Base-by-base conservation (phyloP, 805 yeast genomes). In the Candida argentea region DNA sequence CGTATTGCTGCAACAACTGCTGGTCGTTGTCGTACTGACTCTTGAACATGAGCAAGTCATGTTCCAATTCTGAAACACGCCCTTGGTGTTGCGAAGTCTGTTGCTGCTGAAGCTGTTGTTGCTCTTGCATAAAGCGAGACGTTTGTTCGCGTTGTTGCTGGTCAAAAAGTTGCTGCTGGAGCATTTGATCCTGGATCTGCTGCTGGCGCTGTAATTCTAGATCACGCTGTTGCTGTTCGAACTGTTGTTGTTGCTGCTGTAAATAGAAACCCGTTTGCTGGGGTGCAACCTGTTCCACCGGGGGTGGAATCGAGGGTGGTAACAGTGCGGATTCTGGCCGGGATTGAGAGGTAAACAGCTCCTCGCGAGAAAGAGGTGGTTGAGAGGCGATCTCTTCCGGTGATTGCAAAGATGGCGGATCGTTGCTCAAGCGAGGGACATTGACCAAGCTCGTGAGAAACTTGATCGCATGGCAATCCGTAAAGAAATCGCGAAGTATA, bases 1-100 rank as follows among this genome's bases (percentile, higher is more conserved):
- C 96, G 48, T 87, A 87, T 50, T 85, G 94, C 49, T 79, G 84
- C 30, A 87, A 65, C 58, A 87, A 61, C 39, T 73, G 63, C 50
- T 84, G 95, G 48, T 84, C 94, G 40, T 76, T 81, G 39, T 86
- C 94, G 44, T 80, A 83, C 44, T 85, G 95, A 20, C 78, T 82
- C 39, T 76, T 71, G 38, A 85, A 61, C 37, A 76, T 70, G 21
- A 82, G 58, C 27, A 87, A 52, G 48, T 86, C 94, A 40, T 84
- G 78, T 49, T 86, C 94, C 30, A 83, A 61, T 38, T 82, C 87
- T 0, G 87, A 75, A 18, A 76, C 83, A 36, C 83, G 67, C 16
- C 86, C 85, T 45, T 80, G 83, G 6, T 79, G 76, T 41, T 81
- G 87, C 30, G 70, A 70, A 29, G 80, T 81, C 35, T 73, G 57